phyloP scores from a whole-genome alignment of 2,329 filamentous ascomycete species.

The Diaporthe batatas region DNA sequence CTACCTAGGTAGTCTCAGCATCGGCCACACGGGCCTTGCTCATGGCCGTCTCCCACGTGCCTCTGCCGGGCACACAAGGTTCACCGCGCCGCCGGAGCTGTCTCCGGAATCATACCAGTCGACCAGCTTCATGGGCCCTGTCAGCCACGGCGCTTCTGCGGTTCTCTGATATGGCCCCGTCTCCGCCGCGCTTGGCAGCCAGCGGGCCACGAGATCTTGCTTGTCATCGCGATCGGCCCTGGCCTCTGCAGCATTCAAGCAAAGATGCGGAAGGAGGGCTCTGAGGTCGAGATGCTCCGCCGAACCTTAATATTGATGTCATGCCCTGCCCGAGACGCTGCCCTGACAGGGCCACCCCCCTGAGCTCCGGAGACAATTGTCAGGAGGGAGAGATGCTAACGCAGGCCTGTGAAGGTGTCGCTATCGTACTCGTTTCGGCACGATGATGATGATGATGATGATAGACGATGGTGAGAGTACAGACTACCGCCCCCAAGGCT shows the following conservation, averaged over 20 bases:
- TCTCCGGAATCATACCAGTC: neutral
- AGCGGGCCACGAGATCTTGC: slow-evolving; percentile 21
- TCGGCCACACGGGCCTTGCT: neutral
- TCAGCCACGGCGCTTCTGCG: neutral
- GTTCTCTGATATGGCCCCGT: slow-evolving; percentile 2
- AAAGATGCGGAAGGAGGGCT: neutral
- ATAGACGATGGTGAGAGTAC: neutral
- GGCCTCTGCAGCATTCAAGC: neutral
- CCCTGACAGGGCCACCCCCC: slow-evolving; percentile 13
- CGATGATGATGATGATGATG: neutral
- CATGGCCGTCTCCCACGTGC: neutral
- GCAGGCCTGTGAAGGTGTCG: neutral
- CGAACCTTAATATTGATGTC: slow-evolving; percentile 37
- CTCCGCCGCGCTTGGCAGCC: slow-evolving; percentile 8
- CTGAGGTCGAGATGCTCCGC: slow-evolving; percentile 30
- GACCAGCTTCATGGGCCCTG: neutral
- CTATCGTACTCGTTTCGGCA: slow-evolving; percentile 23
- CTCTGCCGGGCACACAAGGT: neutral
- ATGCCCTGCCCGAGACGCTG: slow-evolving; percentile 31
- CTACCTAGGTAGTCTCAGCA: no score
- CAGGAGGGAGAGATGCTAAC: slow-evolving; percentile 2
- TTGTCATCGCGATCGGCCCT: slow-evolving; percentile 23
- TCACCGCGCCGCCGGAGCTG: slow-evolving; percentile 5
- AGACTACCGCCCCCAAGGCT: neutral
- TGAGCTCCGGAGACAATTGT: slow-evolving; percentile 9